A percentile compares a stretch with the other conserved stretches of the same genome.
These are phyloP conservation scores for Gossypium thurberi DNA, from an alignment of 345 rosid species.

Conservation along the genomic window DNA sequence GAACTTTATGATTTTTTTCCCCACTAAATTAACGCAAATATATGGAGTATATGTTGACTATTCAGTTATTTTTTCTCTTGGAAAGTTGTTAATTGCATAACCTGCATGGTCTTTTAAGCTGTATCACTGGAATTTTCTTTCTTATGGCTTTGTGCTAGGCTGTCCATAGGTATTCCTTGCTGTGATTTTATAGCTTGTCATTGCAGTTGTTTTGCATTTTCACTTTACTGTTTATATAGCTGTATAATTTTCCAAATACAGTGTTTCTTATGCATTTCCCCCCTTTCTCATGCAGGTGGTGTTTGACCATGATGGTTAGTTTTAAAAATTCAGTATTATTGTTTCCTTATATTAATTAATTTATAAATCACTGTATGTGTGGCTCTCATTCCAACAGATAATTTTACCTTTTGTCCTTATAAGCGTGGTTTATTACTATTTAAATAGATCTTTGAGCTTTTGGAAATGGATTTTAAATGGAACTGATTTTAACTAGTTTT, in stretches of 20 bases:
- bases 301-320: constrained; percentile 98
- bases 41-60: neutral
- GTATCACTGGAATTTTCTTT: neutral
- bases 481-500: neutral
- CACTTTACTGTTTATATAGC: neutral
- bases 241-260: neutral
- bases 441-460: neutral
- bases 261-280: constrained; percentile 21
- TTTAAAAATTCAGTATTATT: neutral
- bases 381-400: neutral
- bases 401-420: neutral
- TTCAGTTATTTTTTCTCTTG: neutral
- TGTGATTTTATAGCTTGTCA: neutral
- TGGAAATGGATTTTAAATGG: neutral
- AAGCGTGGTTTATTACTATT: neutral
- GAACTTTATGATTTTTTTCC: neutral
- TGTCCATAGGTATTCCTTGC: neutral
- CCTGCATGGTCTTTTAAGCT: neutral
- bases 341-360: neutral
- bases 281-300: constrained; percentile 65
- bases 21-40: neutral
- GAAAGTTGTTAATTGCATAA: constrained; percentile 6
- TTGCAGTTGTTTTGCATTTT: neutral
- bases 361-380: neutral
- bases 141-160: neutral